Conservation (phyloP, 2,329 filamentous ascomycete species). For the Fusarium euwallaceae region DNA sequence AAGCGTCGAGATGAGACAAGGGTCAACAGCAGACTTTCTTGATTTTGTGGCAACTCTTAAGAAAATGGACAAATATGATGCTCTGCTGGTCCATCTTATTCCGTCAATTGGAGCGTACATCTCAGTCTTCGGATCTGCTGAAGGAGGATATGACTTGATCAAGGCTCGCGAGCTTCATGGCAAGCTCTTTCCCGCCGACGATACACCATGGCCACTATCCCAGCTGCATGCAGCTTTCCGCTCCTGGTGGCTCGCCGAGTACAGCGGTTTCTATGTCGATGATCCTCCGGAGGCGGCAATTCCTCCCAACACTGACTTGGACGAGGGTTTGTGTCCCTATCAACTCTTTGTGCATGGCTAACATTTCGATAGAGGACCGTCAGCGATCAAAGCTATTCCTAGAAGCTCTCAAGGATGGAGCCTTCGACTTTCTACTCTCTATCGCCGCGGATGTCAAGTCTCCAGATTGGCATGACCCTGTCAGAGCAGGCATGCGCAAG, state of each 20-base stretch:
- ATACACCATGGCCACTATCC: slow-evolving; percentile 77
- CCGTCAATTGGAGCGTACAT: slow-evolving; percentile 84
- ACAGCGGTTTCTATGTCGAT: slow-evolving; percentile 90
- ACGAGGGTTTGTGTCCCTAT: slow-evolving; percentile 59
- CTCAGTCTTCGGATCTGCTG: slow-evolving; percentile 81
- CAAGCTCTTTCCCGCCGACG: slow-evolving; percentile 75
- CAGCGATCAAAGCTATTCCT: slow-evolving; percentile 80
- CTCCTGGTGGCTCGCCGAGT: slow-evolving; percentile 92
- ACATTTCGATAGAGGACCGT: slow-evolving; percentile 69
- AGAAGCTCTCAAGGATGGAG: slow-evolving; percentile 85
- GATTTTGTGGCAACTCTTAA: slow-evolving; percentile 77
- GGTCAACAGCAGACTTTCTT: slow-evolving; percentile 78
- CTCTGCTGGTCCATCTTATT: slow-evolving; percentile 80
- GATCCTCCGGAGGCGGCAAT: slow-evolving; percentile 71
- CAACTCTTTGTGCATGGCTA: slow-evolving; percentile 19
- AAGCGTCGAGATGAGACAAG: slow-evolving; percentile 81
- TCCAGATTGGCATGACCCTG: slow-evolving; percentile 88
- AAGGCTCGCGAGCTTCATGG: slow-evolving; percentile 79
- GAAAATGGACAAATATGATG: slow-evolving; percentile 82
- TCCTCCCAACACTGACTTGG: slow-evolving; percentile 71
- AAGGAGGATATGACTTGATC: slow-evolving; percentile 75
- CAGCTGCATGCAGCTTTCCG: slow-evolving; percentile 84
- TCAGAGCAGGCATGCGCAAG: slow-evolving; percentile 83
- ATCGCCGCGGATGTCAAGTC: slow-evolving; percentile 85
- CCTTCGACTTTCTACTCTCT: slow-evolving; percentile 91